These are phyloP conservation scores for Acacia concinna DNA, from an alignment of 331 rosid genomes.

Conservation along the genomic window DNA sequence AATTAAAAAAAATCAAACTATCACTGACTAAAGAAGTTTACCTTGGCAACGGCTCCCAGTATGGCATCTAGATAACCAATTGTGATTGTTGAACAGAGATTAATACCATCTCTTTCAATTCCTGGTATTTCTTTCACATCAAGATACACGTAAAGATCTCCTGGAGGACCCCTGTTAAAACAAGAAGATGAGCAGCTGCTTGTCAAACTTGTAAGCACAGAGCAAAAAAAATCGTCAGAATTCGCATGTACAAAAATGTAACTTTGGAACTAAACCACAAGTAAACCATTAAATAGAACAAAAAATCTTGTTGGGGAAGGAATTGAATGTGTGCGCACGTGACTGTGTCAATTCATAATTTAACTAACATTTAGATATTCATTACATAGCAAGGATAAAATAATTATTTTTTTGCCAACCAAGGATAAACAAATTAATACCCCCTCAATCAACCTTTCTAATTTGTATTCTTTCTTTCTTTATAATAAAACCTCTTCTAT, in stretches of 20 bases:
- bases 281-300: constrained; percentile 19
- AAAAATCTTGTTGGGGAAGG: constrained; percentile 12
- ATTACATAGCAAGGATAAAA: constrained; percentile 13
- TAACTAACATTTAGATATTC: neutral
- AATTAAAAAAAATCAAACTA: neutral
- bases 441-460: constrained; percentile 19
- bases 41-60: constrained; percentile 75
- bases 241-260: constrained; percentile 1
- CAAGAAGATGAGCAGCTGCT: constrained; percentile 36
- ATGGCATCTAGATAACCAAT: constrained; percentile 85
- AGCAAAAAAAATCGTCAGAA: constrained; percentile 18
- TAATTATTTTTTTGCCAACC: neutral
- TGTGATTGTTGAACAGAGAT: constrained; percentile 70
- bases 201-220: constrained; percentile 23
- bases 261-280: neutral
- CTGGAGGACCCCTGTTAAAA: constrained; percentile 83
- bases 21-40: constrained; percentile 33
- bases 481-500: constrained; percentile 12
- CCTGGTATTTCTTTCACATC: constrained; percentile 77
- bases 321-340: neutral
- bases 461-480: constrained; percentile 2
- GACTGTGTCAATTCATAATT: neutral
- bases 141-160: constrained; percentile 90
- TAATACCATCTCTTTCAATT: constrained; percentile 90
- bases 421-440: too few species aligned